Conservation (phyloP, 768 basidiomycete species). For the Boletus subcaerulescens region DNA sequence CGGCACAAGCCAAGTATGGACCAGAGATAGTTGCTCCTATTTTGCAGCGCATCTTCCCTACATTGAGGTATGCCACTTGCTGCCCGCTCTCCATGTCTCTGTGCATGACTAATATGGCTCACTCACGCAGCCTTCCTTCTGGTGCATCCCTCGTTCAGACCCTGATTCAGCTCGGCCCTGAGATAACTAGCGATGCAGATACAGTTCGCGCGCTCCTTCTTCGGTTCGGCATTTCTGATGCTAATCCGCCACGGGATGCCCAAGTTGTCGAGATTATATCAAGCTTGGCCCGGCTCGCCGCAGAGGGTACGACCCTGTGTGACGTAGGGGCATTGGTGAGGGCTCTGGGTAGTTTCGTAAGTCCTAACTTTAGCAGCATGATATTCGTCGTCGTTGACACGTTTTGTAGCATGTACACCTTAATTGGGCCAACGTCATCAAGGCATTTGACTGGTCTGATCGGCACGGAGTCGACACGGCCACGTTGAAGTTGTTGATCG, state of each 20-base stretch:
- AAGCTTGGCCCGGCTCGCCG: slow-evolving; percentile 61
- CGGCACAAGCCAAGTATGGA: slow-evolving; percentile 78
- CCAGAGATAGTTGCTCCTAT: slow-evolving; percentile 72
- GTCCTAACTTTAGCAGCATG: slow-evolving; percentile 29
- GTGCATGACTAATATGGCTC: slow-evolving; percentile 12
- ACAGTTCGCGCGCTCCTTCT: slow-evolving; percentile 64
- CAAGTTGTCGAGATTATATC: slow-evolving; percentile 73
- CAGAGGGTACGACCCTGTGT: slow-evolving; percentile 69
- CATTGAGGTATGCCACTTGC: slow-evolving; percentile 54
- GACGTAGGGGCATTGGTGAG: slow-evolving; percentile 74
- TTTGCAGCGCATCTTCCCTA: slow-evolving; percentile 70
- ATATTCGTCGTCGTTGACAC: slow-evolving; percentile 7
- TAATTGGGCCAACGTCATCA: slow-evolving; percentile 81
- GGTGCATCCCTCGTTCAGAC: slow-evolving; percentile 72
- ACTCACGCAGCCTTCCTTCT: slow-evolving; percentile 52
- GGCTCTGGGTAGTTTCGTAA: slow-evolving; percentile 70
- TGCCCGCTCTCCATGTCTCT: slow-evolving; percentile 9
- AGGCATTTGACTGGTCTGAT: slow-evolving; percentile 82
- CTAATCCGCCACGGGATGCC: slow-evolving; percentile 65
- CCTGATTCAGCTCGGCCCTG: slow-evolving; percentile 74
- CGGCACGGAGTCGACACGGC: slow-evolving; percentile 86
- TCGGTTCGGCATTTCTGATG: slow-evolving; percentile 73
- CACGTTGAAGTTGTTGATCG: slow-evolving; percentile 84
- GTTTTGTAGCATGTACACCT: slow-evolving; percentile 55
- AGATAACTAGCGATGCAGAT: slow-evolving; percentile 73